Evolutionary conservation across 345 rosid species (phyloP).

Genomic region (Hibiscus mutabilis): DNA sequence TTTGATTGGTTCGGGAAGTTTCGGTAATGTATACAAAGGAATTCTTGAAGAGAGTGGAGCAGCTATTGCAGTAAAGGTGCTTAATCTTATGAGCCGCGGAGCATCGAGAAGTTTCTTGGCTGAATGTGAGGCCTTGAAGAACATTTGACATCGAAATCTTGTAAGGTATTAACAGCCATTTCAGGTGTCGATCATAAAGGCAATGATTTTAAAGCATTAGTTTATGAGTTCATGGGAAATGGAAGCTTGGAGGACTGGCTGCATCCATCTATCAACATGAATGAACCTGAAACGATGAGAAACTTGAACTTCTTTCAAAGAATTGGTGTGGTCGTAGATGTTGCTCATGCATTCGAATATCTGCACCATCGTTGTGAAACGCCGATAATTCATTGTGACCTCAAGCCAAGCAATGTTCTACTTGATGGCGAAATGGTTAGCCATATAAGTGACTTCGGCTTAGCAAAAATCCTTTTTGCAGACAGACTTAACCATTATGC

Average conservation of each 20-base stretch:
- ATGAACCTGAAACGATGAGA: neutral
- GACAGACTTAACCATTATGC: neutral
- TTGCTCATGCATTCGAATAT: conserved; percentile 16
- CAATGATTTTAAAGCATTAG: conserved; percentile 8
- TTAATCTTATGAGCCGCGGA: conserved; percentile 27
- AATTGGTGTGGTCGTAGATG: neutral
- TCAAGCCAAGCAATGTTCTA: conserved; percentile 10
- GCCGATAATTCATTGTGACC: conserved; percentile 21
- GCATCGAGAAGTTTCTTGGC: conserved; percentile 40
- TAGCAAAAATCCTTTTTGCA: neutral
- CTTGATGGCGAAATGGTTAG: conserved; percentile 2
- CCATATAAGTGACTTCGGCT: conserved; percentile 4
- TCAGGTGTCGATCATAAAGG: neutral
- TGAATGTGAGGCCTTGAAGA: conserved; percentile 34
- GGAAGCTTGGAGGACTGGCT: conserved; percentile 17
- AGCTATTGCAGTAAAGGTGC: conserved; percentile 27
- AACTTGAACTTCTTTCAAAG: neutral
- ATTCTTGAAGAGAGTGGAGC: neutral
- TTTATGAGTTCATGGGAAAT: conserved; percentile 10
- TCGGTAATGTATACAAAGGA: neutral
- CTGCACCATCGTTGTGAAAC: conserved; percentile 15
- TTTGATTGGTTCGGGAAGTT: neutral
- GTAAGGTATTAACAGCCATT: conserved; percentile 24
- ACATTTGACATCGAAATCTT: conserved; percentile 36
- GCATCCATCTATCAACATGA: neutral